phyloP scores from a whole-genome alignment of 176 grass and related monocot genomes.

The maize (Zea mays) region DNA sequence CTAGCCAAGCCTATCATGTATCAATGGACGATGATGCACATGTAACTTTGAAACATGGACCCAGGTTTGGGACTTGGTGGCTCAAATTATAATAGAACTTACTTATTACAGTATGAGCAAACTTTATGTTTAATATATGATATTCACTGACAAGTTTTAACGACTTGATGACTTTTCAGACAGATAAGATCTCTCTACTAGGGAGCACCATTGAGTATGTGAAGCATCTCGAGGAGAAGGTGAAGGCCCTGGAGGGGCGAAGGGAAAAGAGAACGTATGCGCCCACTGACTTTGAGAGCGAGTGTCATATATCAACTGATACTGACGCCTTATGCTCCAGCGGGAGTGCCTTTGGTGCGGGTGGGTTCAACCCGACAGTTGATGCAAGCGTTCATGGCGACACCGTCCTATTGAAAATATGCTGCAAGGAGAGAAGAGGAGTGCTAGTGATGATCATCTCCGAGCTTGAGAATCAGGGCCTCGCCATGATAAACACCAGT shows the following conservation, averaged over 20 bases:
- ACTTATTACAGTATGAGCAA: neutral
- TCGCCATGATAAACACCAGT: slow-evolving; percentile 58
- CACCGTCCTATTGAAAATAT: slow-evolving; percentile 54
- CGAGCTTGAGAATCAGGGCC: slow-evolving; percentile 53
- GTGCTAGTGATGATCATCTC: slow-evolving; percentile 53
- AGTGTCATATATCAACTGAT: slow-evolving; percentile 34
- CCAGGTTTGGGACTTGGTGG: neutral
- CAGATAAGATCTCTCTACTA: slow-evolving; percentile 66
- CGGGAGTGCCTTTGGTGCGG: neutral
- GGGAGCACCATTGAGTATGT: slow-evolving; percentile 57
- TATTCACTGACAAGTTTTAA: neutral
- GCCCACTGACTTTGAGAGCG: slow-evolving; percentile 45
- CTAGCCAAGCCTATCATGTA: neutral
- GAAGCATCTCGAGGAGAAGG: slow-evolving; percentile 56
- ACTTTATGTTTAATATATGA: neutral
- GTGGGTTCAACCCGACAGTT: slow-evolving; percentile 22
- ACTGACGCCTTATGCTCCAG: slow-evolving; percentile 7
- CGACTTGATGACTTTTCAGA: slow-evolving; percentile 31
- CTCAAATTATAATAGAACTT: neutral
- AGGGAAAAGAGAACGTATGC: slow-evolving; percentile 30
- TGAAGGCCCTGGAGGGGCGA: slow-evolving; percentile 54
- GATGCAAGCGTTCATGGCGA: slow-evolving; percentile 49
- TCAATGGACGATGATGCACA: neutral
- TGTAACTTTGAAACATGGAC: neutral
- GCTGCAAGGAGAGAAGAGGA: slow-evolving; percentile 51